phyloP scores from a whole-genome alignment of 305 asterid species.

The Fraxinus nigra region DNA sequence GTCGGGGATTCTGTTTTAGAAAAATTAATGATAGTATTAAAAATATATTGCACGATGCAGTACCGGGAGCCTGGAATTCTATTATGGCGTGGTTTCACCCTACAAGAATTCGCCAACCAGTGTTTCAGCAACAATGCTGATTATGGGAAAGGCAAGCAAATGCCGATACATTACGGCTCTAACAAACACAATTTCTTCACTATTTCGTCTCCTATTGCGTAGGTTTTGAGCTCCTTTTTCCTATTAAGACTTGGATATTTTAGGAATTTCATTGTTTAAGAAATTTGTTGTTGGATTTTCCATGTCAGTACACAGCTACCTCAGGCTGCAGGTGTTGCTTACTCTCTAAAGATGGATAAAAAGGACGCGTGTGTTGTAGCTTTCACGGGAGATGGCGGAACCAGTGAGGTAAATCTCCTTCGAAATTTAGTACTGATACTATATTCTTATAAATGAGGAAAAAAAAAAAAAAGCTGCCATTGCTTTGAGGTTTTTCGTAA shows the following conservation, averaged over 20 bases:
- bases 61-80: slow-evolving; percentile 88
- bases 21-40: not conserved
- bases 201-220: slow-evolving; percentile 86
- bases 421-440: not conserved
- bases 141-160: slow-evolving; percentile 87
- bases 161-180: slow-evolving; percentile 92
- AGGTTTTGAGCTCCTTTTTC: slow-evolving; percentile 15
- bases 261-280: not conserved
- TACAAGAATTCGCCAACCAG: slow-evolving; percentile 76
- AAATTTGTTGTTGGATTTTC: not conserved
- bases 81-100: slow-evolving; percentile 81
- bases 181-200: slow-evolving; percentile 66
- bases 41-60: slow-evolving; percentile 29
- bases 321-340: slow-evolving; percentile 94
- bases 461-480: not conserved
- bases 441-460: not conserved
- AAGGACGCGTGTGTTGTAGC: slow-evolving; percentile 80
- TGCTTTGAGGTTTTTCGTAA: not conserved
- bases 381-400: slow-evolving; percentile 78
- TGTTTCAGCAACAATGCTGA: slow-evolving; percentile 70
- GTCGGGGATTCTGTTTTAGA: not conserved
- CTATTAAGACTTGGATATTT: not conserved
- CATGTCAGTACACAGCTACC: slow-evolving; percentile 82
- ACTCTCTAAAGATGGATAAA: slow-evolving; percentile 86
- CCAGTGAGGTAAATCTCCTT: slow-evolving; percentile 65